These are phyloP conservation scores for Amanita thiersii DNA, from an alignment of 768 basidiomycete genomes.

Conservation along the genomic window DNA sequence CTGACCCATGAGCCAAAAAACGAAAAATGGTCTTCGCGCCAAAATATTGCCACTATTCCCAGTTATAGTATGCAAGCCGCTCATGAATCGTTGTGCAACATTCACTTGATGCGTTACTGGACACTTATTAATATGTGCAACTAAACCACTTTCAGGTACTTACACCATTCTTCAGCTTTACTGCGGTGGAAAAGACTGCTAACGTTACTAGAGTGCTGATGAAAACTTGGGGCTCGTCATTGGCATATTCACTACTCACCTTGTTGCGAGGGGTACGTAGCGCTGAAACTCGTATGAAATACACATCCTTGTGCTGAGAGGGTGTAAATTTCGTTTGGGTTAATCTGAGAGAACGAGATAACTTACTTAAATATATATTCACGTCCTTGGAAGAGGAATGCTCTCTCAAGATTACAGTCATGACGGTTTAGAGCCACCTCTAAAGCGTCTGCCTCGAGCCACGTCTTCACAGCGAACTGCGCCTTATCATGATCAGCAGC, in stretches of 20 bases:
- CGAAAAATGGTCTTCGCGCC: constrained; percentile 53
- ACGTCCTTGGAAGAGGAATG: constrained; percentile 61
- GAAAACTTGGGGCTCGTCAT: constrained; percentile 1
- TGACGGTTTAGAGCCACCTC: constrained; percentile 57
- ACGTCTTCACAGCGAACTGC: constrained; percentile 57
- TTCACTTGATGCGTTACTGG: constrained; percentile 54
- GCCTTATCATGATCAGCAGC: constrained; percentile 44
- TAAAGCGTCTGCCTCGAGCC: constrained; percentile 62
- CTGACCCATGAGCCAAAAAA: constrained; percentile 74
- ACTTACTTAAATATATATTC: constrained; percentile 75
- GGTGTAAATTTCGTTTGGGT: constrained; percentile 9
- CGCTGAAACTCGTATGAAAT: constrained; percentile 64
- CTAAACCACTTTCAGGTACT: constrained; percentile 20
- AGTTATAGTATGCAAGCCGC: constrained; percentile 52
- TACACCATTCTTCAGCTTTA: constrained; percentile 65
- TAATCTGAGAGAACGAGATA: not conserved
- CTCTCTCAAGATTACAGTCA: constrained; percentile 57
- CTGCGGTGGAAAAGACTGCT: constrained; percentile 38
- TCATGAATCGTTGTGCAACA: constrained; percentile 53
- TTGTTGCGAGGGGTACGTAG: constrained; percentile 50
- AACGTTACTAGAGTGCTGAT: constrained; percentile 26
- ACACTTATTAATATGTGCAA: constrained; percentile 8
- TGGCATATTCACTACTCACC: constrained; percentile 27
- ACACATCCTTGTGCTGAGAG: constrained; percentile 53
- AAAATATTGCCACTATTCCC: constrained; percentile 42